Evolutionary conservation across 2,329 filamentous ascomycete species (phyloP), one percentile per base, ranked within the genome.

Genomic region (Fusarium sp.): DNA sequence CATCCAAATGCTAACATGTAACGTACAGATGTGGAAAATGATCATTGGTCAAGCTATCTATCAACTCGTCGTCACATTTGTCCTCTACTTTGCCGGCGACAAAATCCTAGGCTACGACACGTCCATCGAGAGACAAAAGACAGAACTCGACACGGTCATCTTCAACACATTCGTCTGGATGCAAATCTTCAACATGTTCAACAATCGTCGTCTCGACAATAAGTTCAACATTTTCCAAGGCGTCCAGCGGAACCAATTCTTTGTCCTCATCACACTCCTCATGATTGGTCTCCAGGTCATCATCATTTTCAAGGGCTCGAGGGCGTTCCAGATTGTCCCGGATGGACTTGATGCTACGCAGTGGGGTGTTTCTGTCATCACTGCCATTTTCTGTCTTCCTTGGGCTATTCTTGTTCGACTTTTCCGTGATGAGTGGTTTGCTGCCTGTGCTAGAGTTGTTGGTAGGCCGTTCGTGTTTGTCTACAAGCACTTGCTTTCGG

Each of bases 81-180:
- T 27, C 34, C 56, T 58, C 35, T 58, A 58, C 56, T 58, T 58
- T 29, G 35, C 56, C 34, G 56, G 56, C 22, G 34, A 37, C 16
- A 37, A 58, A 7, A 58, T 58, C 10, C 56, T 58, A 2, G 35
- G 31, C 16, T 58, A 58, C 35, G 22, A 58, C 22, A 37, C 27
- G 2, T 40, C n/a, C 89, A 5, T 92, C 89, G 58, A 70, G 4
- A 20, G 18, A 1, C 27, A 31, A 20, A 54, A 54, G 50, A 29
- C 27, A 2, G 50, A 54, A 14, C 50, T 54, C 11, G 83, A 88
- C 70, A 91, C 90, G 1, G 85, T 91, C 69, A 87, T 92, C 59
- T 92, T 92, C 84, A 92, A 92, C 80, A 89, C 88, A 1, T 92
- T 91, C 70, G 90, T 92, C 4, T 92, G 90, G 90, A 90, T 92